Evolutionary conservation across 805 yeast genomes (phyloP), one percentile per base, ranked within the genome.

Genomic region (Yarrowia sp.): DNA sequence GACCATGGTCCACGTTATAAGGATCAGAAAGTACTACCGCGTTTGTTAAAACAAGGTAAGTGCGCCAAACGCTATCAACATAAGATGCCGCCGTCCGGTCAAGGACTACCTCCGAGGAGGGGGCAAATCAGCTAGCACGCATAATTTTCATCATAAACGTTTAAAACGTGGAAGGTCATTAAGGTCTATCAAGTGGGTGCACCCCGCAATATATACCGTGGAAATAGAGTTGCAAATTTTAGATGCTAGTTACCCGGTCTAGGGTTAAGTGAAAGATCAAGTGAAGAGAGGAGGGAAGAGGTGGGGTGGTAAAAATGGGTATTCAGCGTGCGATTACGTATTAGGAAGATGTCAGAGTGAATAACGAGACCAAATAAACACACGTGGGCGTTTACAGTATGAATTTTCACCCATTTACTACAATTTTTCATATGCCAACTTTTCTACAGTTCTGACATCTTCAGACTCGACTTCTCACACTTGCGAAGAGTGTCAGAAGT

Each of bases 131-230:
- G 67, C 74, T 63, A 65, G 69, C 56, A 72, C 75, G 75, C 76
- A 68, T 69, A 72, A 68, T 58, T 69, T 72, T 74, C 76, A 74
- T 74, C 76, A 74, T 74, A 68, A 68, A 74, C 73, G 73, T 69
- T 66, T 70, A 74, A 74, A 74, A 74, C 76, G 75, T 74, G 75
- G 75, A 73, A 73, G 75, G 75, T 72, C 73, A 72, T 72, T 72
- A 38, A 66, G 68, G 74, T 70, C 68, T 49, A 68, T 56, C 50
- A 69, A 46, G 64, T 33, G 64, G 50, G 64, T 13, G 40, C 17
- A 2, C 8, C 13, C 40, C 2, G 40, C 30, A 17, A 17, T 61
- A 61, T 38, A 61, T 61, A 61, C 55, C 20, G 42, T 13, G 30
- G 24, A 58, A 43, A n/a, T 40, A 38, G 14, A 38, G 36, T 58